phyloP scores from a whole-genome alignment of 2,329 filamentous ascomycete genomes.

The Trichocomaceae sp. region DNA sequence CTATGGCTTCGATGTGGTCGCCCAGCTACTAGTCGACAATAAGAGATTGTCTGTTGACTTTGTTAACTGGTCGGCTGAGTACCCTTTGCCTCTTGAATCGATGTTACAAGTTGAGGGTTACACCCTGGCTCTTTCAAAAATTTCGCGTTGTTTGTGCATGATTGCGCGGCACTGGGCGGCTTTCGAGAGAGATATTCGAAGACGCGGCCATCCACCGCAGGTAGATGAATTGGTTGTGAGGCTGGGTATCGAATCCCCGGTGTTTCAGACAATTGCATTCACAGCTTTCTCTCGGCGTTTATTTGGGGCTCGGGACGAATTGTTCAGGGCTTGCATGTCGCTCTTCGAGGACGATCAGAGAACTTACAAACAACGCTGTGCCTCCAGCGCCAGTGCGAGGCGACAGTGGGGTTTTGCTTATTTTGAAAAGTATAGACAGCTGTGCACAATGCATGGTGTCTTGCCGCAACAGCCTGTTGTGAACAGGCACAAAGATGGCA shows the following conservation, averaged over 20 bases:
- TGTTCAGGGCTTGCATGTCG: conserved; percentile 16
- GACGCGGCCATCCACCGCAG: conserved; percentile 48
- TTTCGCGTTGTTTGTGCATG: conserved; percentile 41
- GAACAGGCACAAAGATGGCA: neutral
- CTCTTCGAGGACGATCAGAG: conserved; percentile 19
- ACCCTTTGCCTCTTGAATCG: conserved; percentile 37
- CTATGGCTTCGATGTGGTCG: conserved; percentile 32
- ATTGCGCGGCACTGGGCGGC: conserved; percentile 39
- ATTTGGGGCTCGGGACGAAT: conserved; percentile 12
- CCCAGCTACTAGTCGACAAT: conserved; percentile 44
- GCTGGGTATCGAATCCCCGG: conserved; percentile 45
- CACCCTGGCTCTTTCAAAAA: conserved; percentile 25
- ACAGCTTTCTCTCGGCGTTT: conserved; percentile 26
- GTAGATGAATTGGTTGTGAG: conserved; percentile 48
- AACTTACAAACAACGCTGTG: conserved; percentile 17
- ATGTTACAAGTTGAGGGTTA: conserved; percentile 30
- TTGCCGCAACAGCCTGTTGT: neutral
- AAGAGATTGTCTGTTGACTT: conserved; percentile 32
- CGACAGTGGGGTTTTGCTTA: conserved; percentile 15
- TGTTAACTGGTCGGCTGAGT: conserved; percentile 42
- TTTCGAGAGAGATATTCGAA: conserved; percentile 28
- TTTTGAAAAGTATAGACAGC: conserved; percentile 17
- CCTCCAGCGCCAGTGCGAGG: conserved; percentile 8
- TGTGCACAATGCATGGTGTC: conserved; percentile 9
- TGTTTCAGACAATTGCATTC: conserved; percentile 52